phyloP scores from a whole-genome alignment of 2,329 filamentous ascomycete species.

The Diplodia corticola region DNA sequence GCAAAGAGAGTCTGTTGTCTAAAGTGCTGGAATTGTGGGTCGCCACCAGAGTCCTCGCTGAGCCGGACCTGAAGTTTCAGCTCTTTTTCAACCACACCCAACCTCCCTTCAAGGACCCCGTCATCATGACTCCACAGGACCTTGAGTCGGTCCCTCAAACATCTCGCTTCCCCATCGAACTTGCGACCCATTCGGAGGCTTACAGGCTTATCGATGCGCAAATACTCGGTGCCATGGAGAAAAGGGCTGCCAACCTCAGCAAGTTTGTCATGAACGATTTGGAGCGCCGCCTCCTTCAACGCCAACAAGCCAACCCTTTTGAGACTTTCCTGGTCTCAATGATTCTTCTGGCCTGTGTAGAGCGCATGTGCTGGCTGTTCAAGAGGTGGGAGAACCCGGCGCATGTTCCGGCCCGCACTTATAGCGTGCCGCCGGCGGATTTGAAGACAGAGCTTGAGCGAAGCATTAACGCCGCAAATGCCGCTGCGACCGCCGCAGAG shows the following conservation, averaged over 20 bases:
- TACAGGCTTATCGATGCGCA: constrained; percentile 55
- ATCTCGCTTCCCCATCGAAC: constrained; percentile 26
- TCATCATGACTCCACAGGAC: constrained; percentile 29
- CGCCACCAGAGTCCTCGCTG: constrained; percentile 56
- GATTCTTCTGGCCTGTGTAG: constrained; percentile 60
- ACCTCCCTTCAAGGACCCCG: constrained; percentile 36
- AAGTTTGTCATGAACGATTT: constrained; percentile 60
- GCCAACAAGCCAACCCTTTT: constrained; percentile 58
- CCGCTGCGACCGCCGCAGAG: neutral
- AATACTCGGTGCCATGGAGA: constrained; percentile 57
- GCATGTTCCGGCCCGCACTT: neutral
- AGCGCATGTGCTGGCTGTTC: constrained; percentile 61
- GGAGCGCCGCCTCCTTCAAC: constrained; percentile 60
- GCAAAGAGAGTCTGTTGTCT: constrained; percentile 48
- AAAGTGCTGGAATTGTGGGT: constrained; percentile 59
- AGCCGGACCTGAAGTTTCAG: constrained; percentile 50
- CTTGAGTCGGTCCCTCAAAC: constrained; percentile 3
- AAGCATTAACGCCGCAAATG: constrained; percentile 16
- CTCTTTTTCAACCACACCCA: constrained; percentile 48
- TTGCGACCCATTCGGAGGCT: constrained; percentile 41
- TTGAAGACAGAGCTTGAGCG: constrained; percentile 11
- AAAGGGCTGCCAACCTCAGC: constrained; percentile 53
- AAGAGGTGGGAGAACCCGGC: constrained; percentile 50
- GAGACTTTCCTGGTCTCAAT: constrained; percentile 61
- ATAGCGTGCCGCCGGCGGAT: constrained; percentile 27